A percentile compares a stretch with the other conserved stretches of the same genome.
Conservation (phyloP, 2,329 filamentous ascomycete species). For the Aspergillus floridensis region DNA sequence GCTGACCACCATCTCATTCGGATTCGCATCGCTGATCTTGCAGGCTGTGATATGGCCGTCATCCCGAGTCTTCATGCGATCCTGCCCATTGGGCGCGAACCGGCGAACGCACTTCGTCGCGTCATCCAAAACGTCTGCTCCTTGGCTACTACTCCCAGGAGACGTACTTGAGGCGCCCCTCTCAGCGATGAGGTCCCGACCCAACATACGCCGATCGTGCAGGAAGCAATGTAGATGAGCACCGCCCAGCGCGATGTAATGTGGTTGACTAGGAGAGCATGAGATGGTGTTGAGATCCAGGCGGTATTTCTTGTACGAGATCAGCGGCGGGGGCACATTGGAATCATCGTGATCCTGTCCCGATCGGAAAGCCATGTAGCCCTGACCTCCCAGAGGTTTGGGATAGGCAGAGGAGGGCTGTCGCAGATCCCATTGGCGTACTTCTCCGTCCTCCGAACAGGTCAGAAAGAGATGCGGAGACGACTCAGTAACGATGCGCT, state of each 20-base stretch:
- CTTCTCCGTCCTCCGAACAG: conserved; percentile 68
- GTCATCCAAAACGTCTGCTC: conserved; percentile 56
- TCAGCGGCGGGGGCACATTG: conserved; percentile 61
- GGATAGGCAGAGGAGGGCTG: conserved; percentile 65
- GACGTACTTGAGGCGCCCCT: conserved; percentile 46
- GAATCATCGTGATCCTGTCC: conserved; percentile 46
- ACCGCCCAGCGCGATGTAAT: conserved; percentile 69
- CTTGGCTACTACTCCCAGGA: conserved; percentile 45
- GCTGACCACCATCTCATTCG: conserved; percentile 65
- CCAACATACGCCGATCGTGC: conserved; percentile 66
- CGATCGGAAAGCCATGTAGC: conserved; percentile 43
- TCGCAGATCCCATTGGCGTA: conserved; percentile 66
- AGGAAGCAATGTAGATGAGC: conserved; percentile 67
- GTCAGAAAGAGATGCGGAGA: conserved; percentile 67
- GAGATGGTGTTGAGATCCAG: conserved; percentile 68
- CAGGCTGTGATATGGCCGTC: conserved; percentile 67
- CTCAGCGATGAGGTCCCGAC: conserved; percentile 57
- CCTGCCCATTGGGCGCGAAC: conserved; percentile 62
- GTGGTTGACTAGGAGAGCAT: conserved; percentile 64
- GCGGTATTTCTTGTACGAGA: conserved; percentile 63
- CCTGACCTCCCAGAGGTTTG: conserved; percentile 45
- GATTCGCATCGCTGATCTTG: conserved; percentile 67
- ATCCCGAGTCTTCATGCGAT: conserved; percentile 45
- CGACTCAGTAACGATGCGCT: conserved; percentile 67
- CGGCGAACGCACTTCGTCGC: conserved; percentile 65